Evolutionary conservation across 2,329 filamentous ascomycete species (phyloP).

Genomic region (Diaporthe citrichinensis): DNA sequence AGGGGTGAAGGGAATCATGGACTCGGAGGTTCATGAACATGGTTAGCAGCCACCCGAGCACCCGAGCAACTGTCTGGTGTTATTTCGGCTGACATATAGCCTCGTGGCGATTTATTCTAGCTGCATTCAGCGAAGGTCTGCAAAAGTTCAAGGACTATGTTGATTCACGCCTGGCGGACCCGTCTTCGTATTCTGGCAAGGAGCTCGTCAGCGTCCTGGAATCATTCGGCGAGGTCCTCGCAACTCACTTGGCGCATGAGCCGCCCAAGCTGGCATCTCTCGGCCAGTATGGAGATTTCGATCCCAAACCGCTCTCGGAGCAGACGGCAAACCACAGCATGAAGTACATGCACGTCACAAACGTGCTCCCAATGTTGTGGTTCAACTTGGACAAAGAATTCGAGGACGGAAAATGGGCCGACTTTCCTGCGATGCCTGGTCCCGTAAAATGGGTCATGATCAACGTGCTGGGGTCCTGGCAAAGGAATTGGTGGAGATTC

Average conservation of each 20-base stretch:
- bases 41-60: neutral
- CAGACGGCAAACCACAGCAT: slow-evolving; percentile 17
- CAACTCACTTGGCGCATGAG: slow-evolving; percentile 12
- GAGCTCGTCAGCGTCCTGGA: neutral
- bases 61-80: no score
- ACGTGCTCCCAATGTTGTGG: slow-evolving; percentile 17
- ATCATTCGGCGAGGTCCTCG: slow-evolving; percentile 1
- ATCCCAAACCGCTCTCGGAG: slow-evolving; percentile 8
- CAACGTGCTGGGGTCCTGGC: slow-evolving; percentile 14
- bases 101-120: neutral
- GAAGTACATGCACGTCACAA: slow-evolving; percentile 26
- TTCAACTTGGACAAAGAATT: slow-evolving; percentile 27
- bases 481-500: slow-evolving; percentile 18
- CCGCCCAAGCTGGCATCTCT: slow-evolving; percentile 34
- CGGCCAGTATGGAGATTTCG: slow-evolving; percentile 5
- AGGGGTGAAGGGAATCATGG: neutral
- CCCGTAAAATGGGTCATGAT: slow-evolving; percentile 16
- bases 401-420: slow-evolving; percentile 1
- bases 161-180: neutral
- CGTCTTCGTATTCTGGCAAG: neutral
- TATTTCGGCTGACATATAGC: neutral
- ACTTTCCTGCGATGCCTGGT: slow-evolving; percentile 9
- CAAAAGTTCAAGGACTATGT: slow-evolving; percentile 8
- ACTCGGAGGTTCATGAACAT: slow-evolving; percentile 2
- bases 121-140: slow-evolving; percentile 5